phyloP scores from a whole-genome alignment of 1,284 basidiomycete genomes.

The Boletellus deceptivus region DNA sequence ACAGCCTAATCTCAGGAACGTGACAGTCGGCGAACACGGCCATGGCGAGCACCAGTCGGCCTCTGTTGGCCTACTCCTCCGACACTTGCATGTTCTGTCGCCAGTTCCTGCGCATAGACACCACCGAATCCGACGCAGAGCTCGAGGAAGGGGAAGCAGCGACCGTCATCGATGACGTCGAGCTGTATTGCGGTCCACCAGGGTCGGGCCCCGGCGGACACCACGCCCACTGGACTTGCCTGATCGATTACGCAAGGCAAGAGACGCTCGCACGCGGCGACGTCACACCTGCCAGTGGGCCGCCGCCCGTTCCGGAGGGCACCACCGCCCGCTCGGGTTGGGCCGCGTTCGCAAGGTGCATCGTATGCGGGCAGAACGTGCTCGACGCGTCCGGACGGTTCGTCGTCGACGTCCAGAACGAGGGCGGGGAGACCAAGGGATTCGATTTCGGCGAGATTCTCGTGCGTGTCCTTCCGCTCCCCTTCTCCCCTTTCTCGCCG shows the following conservation, averaged over 20 bases:
- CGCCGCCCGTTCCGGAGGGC: too few relatives aligned
- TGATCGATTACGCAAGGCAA: constrained; percentile 22
- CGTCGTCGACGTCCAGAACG: constrained; percentile 26
- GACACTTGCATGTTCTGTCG: constrained; percentile 28
- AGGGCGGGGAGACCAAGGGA: constrained; percentile 21
- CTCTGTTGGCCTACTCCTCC: constrained; percentile 14
- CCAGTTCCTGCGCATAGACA: constrained; percentile 13
- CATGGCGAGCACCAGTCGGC: constrained; percentile 10
- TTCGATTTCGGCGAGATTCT: constrained; percentile 29
- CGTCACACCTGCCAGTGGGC: not conserved
- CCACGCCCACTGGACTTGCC: constrained; percentile 28
- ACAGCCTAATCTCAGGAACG: too few relatives aligned
- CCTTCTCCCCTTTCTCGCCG: too few relatives aligned
- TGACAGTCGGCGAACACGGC: not conserved
- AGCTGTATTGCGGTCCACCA: constrained; percentile 24
- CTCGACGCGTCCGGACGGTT: constrained; percentile 16
- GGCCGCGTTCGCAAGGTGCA: constrained; percentile 7
- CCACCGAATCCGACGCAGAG: constrained; percentile 6
- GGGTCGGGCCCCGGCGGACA: constrained; percentile 24
- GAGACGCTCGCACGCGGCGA: not conserved
- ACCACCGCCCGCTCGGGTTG: too few relatives aligned
- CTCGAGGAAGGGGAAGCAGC: constrained; percentile 5
- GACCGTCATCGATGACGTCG: constrained; percentile 24
- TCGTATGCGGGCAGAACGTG: constrained; percentile 18
- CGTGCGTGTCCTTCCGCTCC: constrained; percentile 15